A percentile compares a stretch with the other conserved stretches of the same genome.
Conservation (phyloP, 176 grass and related monocot genomes). For the Stipa capillata region DNA sequence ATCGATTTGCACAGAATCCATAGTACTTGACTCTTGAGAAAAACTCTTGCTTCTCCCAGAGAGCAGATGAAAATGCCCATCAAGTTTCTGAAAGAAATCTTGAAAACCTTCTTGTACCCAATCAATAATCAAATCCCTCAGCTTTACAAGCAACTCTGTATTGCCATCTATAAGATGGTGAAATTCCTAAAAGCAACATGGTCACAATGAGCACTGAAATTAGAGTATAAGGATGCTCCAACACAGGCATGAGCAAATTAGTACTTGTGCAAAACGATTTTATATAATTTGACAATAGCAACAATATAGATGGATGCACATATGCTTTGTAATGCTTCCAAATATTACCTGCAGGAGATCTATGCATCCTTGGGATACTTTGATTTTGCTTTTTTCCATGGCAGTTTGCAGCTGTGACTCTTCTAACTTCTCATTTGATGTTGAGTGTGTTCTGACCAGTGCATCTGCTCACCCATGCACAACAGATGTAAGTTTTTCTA, state of each 20-base stretch:
- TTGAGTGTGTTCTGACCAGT: conserved; percentile 43
- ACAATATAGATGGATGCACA: background rate
- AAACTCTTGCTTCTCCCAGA: conserved; percentile 65
- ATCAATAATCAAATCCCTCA: conserved; percentile 89
- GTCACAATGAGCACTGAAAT: conserved; percentile 17
- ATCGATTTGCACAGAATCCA: conserved; percentile 49
- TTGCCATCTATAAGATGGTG: conserved; percentile 77
- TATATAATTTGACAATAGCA: conserved; percentile 14
- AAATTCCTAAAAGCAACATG: conserved; percentile 70
- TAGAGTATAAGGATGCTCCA: background rate
- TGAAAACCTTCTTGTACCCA: conserved; percentile 99
- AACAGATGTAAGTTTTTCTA: conserved; percentile 17
- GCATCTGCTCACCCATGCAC: conserved; percentile 56
- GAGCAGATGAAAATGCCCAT: conserved; percentile 75
- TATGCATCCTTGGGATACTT: conserved; percentile 76
- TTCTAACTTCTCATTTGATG: conserved; percentile 41
- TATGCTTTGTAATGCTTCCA: background rate
- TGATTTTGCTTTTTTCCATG: conserved; percentile 68
- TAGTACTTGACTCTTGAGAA: conserved; percentile 33
- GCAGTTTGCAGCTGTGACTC: conserved; percentile 63
- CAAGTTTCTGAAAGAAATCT: conserved; percentile 90
- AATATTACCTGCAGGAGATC: conserved; percentile 81
- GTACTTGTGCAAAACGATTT: conserved; percentile 5
- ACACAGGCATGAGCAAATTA: background rate
- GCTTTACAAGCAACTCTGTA: conserved; percentile 68